Evolutionary conservation across 768 basidiomycete species (phyloP).

Genomic region (Exidia glandulosa): DNA sequence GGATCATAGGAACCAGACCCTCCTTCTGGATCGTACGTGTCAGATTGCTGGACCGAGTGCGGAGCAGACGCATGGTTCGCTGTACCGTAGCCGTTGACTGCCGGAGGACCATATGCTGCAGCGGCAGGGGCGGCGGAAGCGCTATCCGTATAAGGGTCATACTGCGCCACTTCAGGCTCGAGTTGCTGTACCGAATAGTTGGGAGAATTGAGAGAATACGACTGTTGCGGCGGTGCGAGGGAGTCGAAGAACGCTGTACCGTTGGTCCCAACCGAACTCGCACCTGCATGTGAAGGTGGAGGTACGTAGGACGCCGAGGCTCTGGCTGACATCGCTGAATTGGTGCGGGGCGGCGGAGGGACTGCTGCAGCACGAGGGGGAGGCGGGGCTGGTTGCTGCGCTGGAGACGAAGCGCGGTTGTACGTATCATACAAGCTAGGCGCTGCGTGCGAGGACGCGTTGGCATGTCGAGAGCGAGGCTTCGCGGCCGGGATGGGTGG

Average conservation of each 20-base stretch:
- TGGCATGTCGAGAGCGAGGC: not conserved
- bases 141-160: not conserved
- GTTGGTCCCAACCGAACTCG: not conserved
- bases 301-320: not conserved
- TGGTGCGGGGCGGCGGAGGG: slow-evolving; percentile 3
- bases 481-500: slow-evolving; percentile 18
- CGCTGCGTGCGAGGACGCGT: slow-evolving; percentile 2
- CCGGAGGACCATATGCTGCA: too few species aligned
- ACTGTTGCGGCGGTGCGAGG: not conserved
- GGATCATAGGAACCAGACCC: too few species aligned
- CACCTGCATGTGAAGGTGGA: not conserved
- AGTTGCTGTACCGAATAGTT: not conserved
- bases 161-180: not conserved
- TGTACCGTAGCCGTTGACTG: too few species aligned
- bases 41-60: too few species aligned
- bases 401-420: not conserved
- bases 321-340: not conserved
- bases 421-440: not conserved
- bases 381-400: slow-evolving; percentile 1
- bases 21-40: too few species aligned
- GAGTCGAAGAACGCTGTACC: not conserved
- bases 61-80: too few species aligned
- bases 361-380: slow-evolving; percentile 1
- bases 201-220: not conserved
- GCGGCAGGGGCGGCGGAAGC: too few species aligned